These are phyloP conservation scores for Dipodascopsis uninucleata DNA, from an alignment of 805 yeast species.

Conservation along the genomic window DNA sequence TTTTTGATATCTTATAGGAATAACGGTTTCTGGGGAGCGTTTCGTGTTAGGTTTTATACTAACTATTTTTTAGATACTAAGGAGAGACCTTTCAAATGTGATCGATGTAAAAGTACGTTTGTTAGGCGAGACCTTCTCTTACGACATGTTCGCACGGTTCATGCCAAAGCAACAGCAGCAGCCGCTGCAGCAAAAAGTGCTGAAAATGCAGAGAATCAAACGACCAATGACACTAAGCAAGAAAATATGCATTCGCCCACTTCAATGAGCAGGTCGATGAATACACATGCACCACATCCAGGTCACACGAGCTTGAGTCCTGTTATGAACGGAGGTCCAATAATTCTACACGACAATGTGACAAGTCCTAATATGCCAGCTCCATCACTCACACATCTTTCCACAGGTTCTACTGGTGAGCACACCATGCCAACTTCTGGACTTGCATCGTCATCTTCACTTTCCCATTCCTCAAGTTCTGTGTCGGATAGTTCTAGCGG, in stretches of 20 bases:
- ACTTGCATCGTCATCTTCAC: conserved; percentile 2
- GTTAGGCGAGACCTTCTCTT: conserved; percentile 75
- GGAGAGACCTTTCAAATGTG: conserved; percentile 74
- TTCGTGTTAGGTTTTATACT: not conserved
- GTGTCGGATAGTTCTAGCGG: not conserved
- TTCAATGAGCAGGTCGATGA: too few relatives aligned
- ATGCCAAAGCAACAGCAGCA: conserved; percentile 35
- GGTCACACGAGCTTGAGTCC: not conserved
- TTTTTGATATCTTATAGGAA: not conserved
- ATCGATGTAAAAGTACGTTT: conserved; percentile 64
- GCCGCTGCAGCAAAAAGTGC: conserved; percentile 1
- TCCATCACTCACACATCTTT: too few relatives aligned
- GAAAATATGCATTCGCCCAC: too few relatives aligned
- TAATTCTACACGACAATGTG: too few relatives aligned
- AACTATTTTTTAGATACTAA: conserved; percentile 47
- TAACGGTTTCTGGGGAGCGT: too few relatives aligned
- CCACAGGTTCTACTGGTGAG: too few relatives aligned
- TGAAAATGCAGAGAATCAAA: not conserved
- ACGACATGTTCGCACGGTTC: conserved; percentile 77
- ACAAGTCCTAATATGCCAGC: too few relatives aligned
- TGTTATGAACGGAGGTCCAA: too few relatives aligned
- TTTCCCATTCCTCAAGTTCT: not conserved
- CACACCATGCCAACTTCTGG: too few relatives aligned
- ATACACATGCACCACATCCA: not conserved
- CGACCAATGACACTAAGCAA: too few relatives aligned